Base-by-base conservation (phyloP, 352 stramenopile species). In the Phytophthora sp. region DNA sequence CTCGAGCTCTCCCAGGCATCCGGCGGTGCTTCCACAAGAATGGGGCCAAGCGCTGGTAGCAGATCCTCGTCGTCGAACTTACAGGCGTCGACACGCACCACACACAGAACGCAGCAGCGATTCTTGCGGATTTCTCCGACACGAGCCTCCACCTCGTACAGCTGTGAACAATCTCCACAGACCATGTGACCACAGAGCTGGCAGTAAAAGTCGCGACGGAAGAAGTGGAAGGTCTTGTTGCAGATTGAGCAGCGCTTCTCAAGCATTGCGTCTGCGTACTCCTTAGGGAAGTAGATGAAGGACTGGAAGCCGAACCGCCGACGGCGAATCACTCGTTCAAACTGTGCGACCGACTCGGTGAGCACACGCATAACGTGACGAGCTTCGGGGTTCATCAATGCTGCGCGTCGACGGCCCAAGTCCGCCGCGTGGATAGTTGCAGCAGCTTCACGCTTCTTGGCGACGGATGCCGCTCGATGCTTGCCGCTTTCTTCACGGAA, bases 261-360 rank as follows among this genome's bases (percentile, higher is more conserved):
- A 1, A 65, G 18, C 17, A 42, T 42, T 13, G 66, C 54, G 15
- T 81, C 61, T 15, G 38, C 55, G 34, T 77, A 72, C 10, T 62
- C 61, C n/a, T 58, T 76, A 2, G 79, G 75, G 23, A 87, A 87
- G 66, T 84, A 85, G 26, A 89, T 63, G 54, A 89, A 90, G 10
- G 73, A 70, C 72, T 91, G 82, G 53, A 89, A 88, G 5, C 82
- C 82, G 50, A 91, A 84, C 18, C 82, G 75, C 5, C 79, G 75
- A 26, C 81, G 78, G 6, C 82, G 82, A 58, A 88, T 81, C 20
- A 91, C 71, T 3, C 69, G 69, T 43, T 89, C 79, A 15, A 87
- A 78, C 48, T 87, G 54, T 31, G 50, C 42, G 28, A 91, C 58
- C 27, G 75, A 88, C 55, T 83, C 70, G 26, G 76, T 77, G 7